Evolutionary conservation across 345 rosid genomes (phyloP), one percentile per base, ranked within the genome.

Genomic region (Populus tremula): DNA sequence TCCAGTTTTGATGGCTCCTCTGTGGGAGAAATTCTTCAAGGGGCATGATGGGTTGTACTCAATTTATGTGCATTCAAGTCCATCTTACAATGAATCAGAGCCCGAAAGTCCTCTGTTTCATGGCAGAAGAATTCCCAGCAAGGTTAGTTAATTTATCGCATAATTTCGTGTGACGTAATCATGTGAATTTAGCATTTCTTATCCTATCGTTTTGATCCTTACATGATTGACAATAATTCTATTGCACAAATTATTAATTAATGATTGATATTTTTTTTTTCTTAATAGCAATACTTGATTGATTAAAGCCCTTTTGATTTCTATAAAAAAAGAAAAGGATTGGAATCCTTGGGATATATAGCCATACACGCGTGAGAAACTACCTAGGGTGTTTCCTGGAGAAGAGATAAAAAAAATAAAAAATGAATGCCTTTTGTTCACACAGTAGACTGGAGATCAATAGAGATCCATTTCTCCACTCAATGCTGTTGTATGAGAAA

Each of bases 1-100:
- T 35, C 84, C 87, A 9, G 85, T 93, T 70, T 87, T 90, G 21
- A 81, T 93, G 78, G 90, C 92, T 83, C 88, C 88, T 2, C 53
- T 92, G 82, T 92, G 98, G 97, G 98, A 92, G 74, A 88, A 85
- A 73, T 89, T 90, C 77, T 89, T 93, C 74, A 67, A 86, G 71
- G 92, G 92, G 1, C 84, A 93, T 71, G 64, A 88, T 77, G 91
- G 91, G 31, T 75, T 87, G 35, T 92, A 87, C 81, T 86, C 97
- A 20, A 87, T 93, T 79, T 91, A 92, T 74, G 87, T 92, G 17
- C 98, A 93, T 76, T 77, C 97, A 8, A 86, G 81, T 76, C 98
- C 98, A 70, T 83, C 79, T 33, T 90, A 84, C 71, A 73, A 83
- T 64, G 91, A 86, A 36, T 35, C 83, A 16, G 17, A 81, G 41